phyloP scores from a whole-genome alignment of 2,329 filamentous ascomycete genomes.

The Proliferodiscus dingleyae region DNA sequence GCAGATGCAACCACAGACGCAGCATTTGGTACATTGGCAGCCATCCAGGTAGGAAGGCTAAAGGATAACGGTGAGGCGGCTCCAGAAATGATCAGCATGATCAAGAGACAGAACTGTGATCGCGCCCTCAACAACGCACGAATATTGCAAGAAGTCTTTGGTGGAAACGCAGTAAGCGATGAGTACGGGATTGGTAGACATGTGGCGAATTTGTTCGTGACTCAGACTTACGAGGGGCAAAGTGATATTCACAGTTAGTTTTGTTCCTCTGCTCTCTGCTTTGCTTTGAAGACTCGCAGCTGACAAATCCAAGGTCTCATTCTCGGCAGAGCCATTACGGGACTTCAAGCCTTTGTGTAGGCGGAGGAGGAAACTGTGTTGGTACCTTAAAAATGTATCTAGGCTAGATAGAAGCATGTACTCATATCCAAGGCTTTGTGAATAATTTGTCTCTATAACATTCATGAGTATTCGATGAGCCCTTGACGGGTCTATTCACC shows the following conservation, averaged over 20 bases:
- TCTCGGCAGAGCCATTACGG: constrained; percentile 63
- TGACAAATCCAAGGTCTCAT: constrained; percentile 54
- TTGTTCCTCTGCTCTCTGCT: constrained; percentile 2
- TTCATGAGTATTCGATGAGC: too few relatives aligned
- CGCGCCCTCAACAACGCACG: constrained; percentile 75
- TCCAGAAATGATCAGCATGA: constrained; percentile 95
- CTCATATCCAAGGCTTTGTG: neutral
- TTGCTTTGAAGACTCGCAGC: constrained; percentile 11
- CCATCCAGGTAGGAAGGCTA: constrained; percentile 83
- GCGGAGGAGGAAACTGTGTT: constrained; percentile 3
- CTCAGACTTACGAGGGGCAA: constrained; percentile 97
- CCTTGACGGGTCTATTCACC: too few relatives aligned
- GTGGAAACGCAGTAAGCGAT: constrained; percentile 95
- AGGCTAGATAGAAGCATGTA: neutral
- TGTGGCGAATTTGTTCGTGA: constrained; percentile 93
- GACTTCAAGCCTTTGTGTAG: constrained; percentile 74
- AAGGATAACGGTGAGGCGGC: constrained; percentile 86
- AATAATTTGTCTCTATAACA: too few relatives aligned
- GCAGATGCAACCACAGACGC: constrained; percentile 89
- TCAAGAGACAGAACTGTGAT: constrained; percentile 98
- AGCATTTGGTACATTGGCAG: constrained; percentile 84
- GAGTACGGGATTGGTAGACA: constrained; percentile 94
- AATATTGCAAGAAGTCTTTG: constrained; percentile 88
- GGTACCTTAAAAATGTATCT: neutral
- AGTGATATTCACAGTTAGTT: constrained; percentile 75